A percentile compares a stretch with the other conserved stretches of the same genome.
phyloP scores from a whole-genome alignment of 257 asterid genomes.

The Handroanthus guayacan region DNA sequence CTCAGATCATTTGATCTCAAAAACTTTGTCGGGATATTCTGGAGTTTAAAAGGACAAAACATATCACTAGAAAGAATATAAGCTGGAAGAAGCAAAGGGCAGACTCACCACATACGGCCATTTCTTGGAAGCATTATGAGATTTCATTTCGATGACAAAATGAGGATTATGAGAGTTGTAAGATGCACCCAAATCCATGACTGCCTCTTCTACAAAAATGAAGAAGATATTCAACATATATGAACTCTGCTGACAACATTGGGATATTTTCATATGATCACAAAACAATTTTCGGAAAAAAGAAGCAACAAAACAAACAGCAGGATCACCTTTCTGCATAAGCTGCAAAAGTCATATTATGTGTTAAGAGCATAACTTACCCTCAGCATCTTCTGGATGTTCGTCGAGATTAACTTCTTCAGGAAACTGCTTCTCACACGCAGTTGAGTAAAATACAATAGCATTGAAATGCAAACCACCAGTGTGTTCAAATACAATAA shows the following conservation, averaged over 20 bases:
- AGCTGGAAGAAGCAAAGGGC: background rate
- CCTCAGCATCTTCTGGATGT: background rate
- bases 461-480: constrained; percentile 14
- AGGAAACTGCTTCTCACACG: background rate
- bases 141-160: background rate
- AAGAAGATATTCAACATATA: background rate
- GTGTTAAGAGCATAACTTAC: background rate
- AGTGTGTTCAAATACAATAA: background rate
- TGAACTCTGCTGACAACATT: too few species aligned
- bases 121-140: background rate
- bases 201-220: background rate
- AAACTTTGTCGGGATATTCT: background rate
- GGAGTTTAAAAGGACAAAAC: background rate
- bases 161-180: background rate
- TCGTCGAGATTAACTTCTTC: background rate
- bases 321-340: too few species aligned
- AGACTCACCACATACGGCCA: background rate
- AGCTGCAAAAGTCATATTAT: background rate
- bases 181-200: background rate
- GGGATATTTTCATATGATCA: too few species aligned
- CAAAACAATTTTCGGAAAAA: too few species aligned
- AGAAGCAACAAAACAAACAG: background rate
- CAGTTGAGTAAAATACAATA: background rate
- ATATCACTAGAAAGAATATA: too few species aligned
- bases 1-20: background rate